Conservation (phyloP, 2,329 filamentous ascomycete species). For the Aspergillus intermedius region DNA sequence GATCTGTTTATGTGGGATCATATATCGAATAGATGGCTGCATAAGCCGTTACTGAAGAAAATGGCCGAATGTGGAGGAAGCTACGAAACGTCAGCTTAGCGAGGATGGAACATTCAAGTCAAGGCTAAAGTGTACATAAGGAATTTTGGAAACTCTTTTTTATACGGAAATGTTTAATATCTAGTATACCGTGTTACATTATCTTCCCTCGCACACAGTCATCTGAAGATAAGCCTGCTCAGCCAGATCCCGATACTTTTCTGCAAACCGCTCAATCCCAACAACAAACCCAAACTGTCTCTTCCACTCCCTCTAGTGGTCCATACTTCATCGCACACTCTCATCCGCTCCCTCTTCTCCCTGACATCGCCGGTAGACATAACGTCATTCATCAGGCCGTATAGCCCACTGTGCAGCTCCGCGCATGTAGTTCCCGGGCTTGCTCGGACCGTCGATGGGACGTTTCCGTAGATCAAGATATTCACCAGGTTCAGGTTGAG, state of each 20-base stretch:
- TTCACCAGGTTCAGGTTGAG: background rate
- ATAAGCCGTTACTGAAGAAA: too few relatives aligned
- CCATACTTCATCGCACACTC: background rate
- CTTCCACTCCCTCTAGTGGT: background rate
- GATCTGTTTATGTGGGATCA: too few relatives aligned
- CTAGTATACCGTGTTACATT: too few relatives aligned
- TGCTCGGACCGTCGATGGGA: background rate
- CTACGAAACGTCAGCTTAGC: too few relatives aligned
- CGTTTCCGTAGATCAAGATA: background rate
- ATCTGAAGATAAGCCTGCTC: background rate
- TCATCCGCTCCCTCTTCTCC: background rate
- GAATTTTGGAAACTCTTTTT: too few relatives aligned
- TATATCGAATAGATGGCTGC: too few relatives aligned
- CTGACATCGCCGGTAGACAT: background rate
- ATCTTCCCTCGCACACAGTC: background rate
- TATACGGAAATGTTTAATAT: too few relatives aligned
- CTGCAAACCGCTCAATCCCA: background rate
- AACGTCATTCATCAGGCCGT: background rate
- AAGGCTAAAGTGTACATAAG: too few relatives aligned
- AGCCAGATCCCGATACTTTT: background rate
- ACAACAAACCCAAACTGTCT: background rate
- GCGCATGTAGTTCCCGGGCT: background rate
- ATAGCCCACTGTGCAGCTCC: background rate
- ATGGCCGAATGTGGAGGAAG: too few relatives aligned
- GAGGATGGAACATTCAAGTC: too few relatives aligned